phyloP scores from a whole-genome alignment of 768 basidiomycete genomes.

The Phaffia australis region DNA sequence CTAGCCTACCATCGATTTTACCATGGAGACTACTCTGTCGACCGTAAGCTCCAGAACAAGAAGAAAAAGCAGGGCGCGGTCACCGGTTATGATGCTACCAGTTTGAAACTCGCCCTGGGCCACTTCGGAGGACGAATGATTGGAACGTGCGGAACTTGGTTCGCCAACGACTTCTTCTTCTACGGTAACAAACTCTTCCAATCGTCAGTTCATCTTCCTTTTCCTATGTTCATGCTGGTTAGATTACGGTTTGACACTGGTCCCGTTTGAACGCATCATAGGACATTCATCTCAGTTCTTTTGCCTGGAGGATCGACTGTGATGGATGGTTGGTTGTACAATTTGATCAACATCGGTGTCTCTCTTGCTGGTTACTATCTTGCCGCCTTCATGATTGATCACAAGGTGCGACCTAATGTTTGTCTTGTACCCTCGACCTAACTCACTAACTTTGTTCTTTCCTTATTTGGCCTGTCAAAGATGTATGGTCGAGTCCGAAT shows the following conservation, averaged over 20 bases:
- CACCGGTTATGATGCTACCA: constrained; percentile 39
- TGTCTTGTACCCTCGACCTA: neutral
- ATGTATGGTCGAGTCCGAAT: constrained; percentile 37
- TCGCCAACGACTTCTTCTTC: constrained; percentile 34
- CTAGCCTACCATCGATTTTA: constrained; percentile 42
- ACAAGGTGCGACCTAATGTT: constrained; percentile 31
- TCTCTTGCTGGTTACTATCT: constrained; percentile 40
- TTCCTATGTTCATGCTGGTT: neutral
- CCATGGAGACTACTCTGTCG: constrained; percentile 36
- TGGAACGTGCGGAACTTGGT: constrained; percentile 38
- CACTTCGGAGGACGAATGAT: constrained; percentile 39
- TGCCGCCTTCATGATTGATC: constrained; percentile 39
- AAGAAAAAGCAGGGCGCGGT: constrained; percentile 38
- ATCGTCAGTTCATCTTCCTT: neutral
- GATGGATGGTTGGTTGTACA: constrained; percentile 40
- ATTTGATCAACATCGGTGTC: constrained; percentile 40
- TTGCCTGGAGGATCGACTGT: constrained; percentile 36
- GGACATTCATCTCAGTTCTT: constrained; percentile 40
- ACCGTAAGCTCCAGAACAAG: constrained; percentile 25
- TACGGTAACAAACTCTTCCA: constrained; percentile 40
- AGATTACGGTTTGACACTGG: neutral
- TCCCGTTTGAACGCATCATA: constrained; percentile 20
- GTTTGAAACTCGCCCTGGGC: constrained; percentile 36
- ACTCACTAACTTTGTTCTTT: neutral
- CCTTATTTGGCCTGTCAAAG: neutral